Evolutionary conservation across 306 rosid species (phyloP), one percentile per base, ranked within the genome.

Genomic region (Citrullus amarus): DNA sequence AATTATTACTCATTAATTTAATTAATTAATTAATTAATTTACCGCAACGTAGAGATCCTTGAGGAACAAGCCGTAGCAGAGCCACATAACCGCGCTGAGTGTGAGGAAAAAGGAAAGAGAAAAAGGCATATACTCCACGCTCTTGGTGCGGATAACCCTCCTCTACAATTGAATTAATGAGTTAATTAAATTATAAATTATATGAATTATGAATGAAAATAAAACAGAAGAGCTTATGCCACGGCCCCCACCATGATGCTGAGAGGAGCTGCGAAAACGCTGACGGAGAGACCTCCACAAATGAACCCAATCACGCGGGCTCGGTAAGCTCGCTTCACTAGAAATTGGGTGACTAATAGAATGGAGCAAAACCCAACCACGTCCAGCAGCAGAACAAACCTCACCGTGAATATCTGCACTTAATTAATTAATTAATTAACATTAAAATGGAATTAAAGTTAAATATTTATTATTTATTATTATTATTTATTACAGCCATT

Each of bases 61-160:
- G 89, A 92, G 88, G 56, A 91, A 70, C 78, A 92, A 82, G 14
- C 99, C 99, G 79, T 92, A 96, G 79, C 86, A 91, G 88, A 96
- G 91, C 99, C 99, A 92, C 88, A 80, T 86, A 43, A 92, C 99
- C 36, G 98, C 99, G 76, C 90, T 88, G 55, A 91, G 51, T 74
- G 99, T 96, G 34, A 96, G 83, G 83, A 86, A 96, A 83, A 92
- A 76, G 28, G 99, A 92, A 30, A 96, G 20, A 43, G 83, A 83
- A 68, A 96, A 91, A 0, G 98, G 98, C 99, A 96, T 91, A 90
- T 79, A 96, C 80, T 96, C 97, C n/a, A 92, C 98, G n/a, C 98
- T 92, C 85, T 84, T 88, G 0, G 98, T 91, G 65, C 68, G 83
- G 48, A 91, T 89, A 4, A 96, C 98, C 80, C 74, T 81, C 14